Percentiles rank a stretch among this genome's conserved stretches.
Evolutionary conservation across 1,284 basidiomycete genomes (phyloP).

Genomic region (Malassezia globosa): DNA sequence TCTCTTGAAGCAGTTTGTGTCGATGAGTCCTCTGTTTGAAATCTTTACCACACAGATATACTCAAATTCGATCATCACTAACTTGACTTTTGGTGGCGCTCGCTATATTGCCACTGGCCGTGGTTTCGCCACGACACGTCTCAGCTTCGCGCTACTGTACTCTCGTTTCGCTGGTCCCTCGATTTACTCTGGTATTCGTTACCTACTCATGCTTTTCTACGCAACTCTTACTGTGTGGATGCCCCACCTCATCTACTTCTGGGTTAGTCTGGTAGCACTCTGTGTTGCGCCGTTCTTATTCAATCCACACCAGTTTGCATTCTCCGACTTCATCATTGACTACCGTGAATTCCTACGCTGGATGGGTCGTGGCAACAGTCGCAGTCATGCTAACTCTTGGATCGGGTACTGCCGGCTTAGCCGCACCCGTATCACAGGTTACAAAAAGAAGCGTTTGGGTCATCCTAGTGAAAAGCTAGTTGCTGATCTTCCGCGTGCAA

Average conservation of each 20-base stretch:
- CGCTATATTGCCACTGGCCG: slow-evolving; percentile 47
- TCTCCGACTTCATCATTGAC: slow-evolving; percentile 47
- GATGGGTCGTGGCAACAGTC: slow-evolving; percentile 47
- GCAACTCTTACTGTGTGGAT: slow-evolving; percentile 46
- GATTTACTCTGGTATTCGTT: slow-evolving; percentile 45
- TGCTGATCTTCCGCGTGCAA: slow-evolving; percentile 43
- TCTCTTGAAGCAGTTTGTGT: slow-evolving; percentile 45
- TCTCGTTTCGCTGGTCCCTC: slow-evolving; percentile 46
- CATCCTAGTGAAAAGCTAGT: slow-evolving; percentile 47
- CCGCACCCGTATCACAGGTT: slow-evolving; percentile 46
- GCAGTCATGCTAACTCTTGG: slow-evolving; percentile 47
- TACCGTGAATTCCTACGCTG: slow-evolving; percentile 47
- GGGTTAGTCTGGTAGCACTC: slow-evolving; percentile 44
- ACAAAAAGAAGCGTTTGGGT: slow-evolving; percentile 48
- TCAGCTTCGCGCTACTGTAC: slow-evolving; percentile 45
- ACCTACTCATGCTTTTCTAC: slow-evolving; percentile 42
- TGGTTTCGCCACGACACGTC: slow-evolving; percentile 45
- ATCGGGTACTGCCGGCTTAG: slow-evolving; percentile 47
- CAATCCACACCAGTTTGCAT: slow-evolving; percentile 47
- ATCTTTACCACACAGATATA: slow-evolving; percentile 47
- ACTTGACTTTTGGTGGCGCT: slow-evolving; percentile 47
- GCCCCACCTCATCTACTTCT: slow-evolving; percentile 47
- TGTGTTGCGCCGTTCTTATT: slow-evolving; percentile 47
- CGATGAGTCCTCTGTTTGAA: slow-evolving; percentile 44
- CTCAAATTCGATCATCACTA: slow-evolving; percentile 46